Base-by-base conservation (phyloP, 768 basidiomycete species). In the Pleurotus tuber-regium region DNA sequence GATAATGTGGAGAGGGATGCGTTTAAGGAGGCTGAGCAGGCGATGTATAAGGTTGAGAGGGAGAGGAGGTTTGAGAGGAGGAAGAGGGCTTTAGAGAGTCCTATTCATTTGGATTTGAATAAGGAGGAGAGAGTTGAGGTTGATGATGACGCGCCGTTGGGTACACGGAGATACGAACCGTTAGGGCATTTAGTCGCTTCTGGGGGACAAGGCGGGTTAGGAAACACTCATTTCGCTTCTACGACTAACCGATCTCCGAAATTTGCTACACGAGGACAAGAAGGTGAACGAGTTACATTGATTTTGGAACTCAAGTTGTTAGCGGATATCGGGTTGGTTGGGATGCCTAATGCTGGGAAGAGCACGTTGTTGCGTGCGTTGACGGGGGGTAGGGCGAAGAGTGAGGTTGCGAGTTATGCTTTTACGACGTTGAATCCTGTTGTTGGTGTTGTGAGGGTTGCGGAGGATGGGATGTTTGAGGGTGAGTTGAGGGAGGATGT, bases 341-440 rank as follows among this genome's bases (percentile, higher is more conserved):
- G 97, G 0, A 85, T 97, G 73, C 97, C 97, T 5, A 99, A 98
- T 59, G 92, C 90, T 0, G 96, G 87, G 24, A 90, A 92, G 72
- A 95, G 92, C 67, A 98, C 97, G 0, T 69, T 99, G 2, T 74
- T 98, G 3, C 84, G 91, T 16, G 94, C 93, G 0, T 71, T 98
- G 7, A 97, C 95, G 0, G 90, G 89, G 6, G 86, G 92, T 2
- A 76, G 89, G 23, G 88, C 90, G 9, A 86, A 82, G 63, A 89
- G 83, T 4, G 87, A 89, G 60, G 87, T 98, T 25, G 95, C 94
- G 0, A 79, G 83, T 8, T 97, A 97, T 64, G 87, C 92, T 1
- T 98, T 98, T 68, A 98, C 97, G 16, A 98, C 96, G 1, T 73
- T 98, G 30, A 97, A 97, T 57, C 97, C 96, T 1, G 84, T 97